Evolutionary conservation across 2,329 filamentous ascomycete species (phyloP), one percentile per base, ranked within the genome.

Genomic region (Aspergillus vadensis): DNA sequence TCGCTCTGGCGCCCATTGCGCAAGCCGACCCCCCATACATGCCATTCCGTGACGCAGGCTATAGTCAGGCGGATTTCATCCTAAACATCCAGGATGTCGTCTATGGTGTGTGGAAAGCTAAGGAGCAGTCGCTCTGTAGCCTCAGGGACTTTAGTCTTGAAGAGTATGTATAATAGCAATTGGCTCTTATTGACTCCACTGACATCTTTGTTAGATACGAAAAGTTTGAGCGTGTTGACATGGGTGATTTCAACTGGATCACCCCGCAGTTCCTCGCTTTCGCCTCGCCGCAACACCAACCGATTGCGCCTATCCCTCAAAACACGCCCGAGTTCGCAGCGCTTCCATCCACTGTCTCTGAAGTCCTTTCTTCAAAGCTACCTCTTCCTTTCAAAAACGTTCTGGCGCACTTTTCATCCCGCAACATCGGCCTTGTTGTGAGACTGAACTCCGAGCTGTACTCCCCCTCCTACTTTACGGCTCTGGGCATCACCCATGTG

Each of bases 171-270:
- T 12, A 4, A 36, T 19, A 8, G 14, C 8, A 41, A 9, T 43
- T 43, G n/a, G 7, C 12, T 21, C 8, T 9, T 25, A 21, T 30
- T n/a, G 27, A 14, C 8, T 4, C 39, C 48, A 39, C 66, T 68
- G 27, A 76, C 43, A 36, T 14, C n/a, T 10, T 12, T 10, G 14
- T 36, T 60, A 87, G 85, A 63, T 99, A 99, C 75, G 95, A 99
- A 80, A 90, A 86, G 74, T 99, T 87, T 70, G 95, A 99, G 80
- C 86, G 95, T 60, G 95, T 99, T 19, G 95, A 99, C 75, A 92
- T 97, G 82, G 95, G 95, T 65, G 95, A 99, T 80, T 99, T 99
- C 89, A 99, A 99, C 85, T 99, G 95, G 95, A 86, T 99, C 61
- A 96, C 93, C 5, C 93, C 94, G 8, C 83, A 93, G 72, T 99